These are phyloP conservation scores for Gossypium davidsonii DNA, from an alignment of 441 rosid species.

Conservation along the genomic window DNA sequence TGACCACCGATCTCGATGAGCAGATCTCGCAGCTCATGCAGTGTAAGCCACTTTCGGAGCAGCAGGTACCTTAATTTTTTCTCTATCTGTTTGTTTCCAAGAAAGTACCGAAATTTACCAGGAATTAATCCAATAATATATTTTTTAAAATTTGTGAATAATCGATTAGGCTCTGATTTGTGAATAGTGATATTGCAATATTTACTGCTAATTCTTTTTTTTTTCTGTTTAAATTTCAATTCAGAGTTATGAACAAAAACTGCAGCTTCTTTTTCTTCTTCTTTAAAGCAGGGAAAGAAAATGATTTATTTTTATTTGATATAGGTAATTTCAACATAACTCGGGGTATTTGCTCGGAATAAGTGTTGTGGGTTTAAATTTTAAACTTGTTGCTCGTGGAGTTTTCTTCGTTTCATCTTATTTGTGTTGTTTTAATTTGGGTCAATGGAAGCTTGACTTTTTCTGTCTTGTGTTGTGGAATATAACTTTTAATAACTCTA, in stretches of 20 bases:
- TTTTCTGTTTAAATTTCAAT: neutral
- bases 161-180: neutral
- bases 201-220: neutral
- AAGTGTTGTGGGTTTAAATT: neutral
- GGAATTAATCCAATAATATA: neutral
- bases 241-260: neutral
- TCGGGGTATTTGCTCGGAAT: neutral
- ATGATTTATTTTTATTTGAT: neutral
- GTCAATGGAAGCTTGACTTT: neutral
- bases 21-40: constrained; percentile 78
- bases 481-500: neutral
- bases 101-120: neutral
- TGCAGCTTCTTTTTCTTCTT: neutral
- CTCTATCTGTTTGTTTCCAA: neutral
- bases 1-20: constrained; percentile 51
- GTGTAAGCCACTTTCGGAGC: constrained; percentile 70
- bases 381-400: neutral
- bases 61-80: constrained; percentile 34
- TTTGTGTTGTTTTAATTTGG: neutral
- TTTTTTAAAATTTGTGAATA: neutral
- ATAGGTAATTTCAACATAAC: neutral
- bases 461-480: neutral
- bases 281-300: neutral
- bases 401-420: neutral
- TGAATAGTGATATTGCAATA: neutral